Evolutionary conservation across 352 stramenopile species (phyloP).

Genomic region (Phytophthora lateralis): DNA sequence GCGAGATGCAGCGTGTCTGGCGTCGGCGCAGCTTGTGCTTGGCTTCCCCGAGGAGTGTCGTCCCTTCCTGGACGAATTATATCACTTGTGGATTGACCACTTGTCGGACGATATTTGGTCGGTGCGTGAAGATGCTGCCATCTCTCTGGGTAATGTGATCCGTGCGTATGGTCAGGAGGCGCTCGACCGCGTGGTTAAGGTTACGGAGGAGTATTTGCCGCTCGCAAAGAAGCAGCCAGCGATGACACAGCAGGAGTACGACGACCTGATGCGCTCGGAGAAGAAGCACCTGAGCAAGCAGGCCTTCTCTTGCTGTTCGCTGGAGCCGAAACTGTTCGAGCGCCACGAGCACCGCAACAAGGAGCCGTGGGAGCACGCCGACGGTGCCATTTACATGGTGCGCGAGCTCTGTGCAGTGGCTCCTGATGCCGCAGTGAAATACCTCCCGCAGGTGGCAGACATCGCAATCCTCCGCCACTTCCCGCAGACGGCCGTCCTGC

Average conservation of each 20-base stretch:
- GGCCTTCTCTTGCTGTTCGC: conserved; percentile 94
- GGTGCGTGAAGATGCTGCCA: conserved; percentile 95
- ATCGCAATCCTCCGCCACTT: conserved; percentile 80
- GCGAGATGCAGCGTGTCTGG: conserved; percentile 95
- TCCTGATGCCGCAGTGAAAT: conserved; percentile 53
- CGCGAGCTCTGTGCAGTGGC: conserved; percentile 88
- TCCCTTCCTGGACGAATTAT: conserved; percentile 87
- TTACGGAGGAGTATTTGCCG: conserved; percentile 72
- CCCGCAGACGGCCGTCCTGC: conserved; percentile 71
- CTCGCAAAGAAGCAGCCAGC: conserved; percentile 91
- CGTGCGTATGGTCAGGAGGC: conserved; percentile 90
- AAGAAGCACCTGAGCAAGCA: conserved; percentile 93
- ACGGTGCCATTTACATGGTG: conserved; percentile 96
- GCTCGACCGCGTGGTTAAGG: conserved; percentile 73
- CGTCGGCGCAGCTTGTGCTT: conserved; percentile 78
- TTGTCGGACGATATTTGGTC: conserved; percentile 97
- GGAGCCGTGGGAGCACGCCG: conserved; percentile 94
- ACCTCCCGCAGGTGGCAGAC: conserved; percentile 67
- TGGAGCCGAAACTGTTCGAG: conserved; percentile 94
- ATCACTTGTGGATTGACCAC: conserved; percentile 93
- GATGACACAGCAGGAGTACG: conserved; percentile 93
- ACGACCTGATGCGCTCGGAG: conserved; percentile 90
- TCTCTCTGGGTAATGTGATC: conserved; percentile 94
- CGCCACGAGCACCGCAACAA: conserved; percentile 85
- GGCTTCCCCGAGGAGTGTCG: conserved; percentile 90